phyloP scores from a whole-genome alignment of 179 eudicot genomes.

The Patellifolia procumbens region DNA sequence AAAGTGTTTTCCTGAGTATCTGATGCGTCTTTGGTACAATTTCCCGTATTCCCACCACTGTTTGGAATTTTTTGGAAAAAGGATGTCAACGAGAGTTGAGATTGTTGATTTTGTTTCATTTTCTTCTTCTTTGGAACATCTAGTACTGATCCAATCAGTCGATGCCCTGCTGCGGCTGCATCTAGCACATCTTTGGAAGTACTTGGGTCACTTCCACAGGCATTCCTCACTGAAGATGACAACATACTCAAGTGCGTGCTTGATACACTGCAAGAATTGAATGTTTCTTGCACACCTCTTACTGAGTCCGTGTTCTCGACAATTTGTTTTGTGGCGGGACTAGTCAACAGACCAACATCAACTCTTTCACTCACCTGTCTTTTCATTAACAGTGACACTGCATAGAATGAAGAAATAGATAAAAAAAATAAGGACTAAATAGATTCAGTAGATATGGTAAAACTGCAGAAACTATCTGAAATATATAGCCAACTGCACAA shows the following conservation, averaged over 20 bases:
- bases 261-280: conserved; percentile 25
- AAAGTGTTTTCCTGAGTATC: conserved; percentile 36
- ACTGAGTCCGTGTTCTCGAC: conserved; percentile 13
- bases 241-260: conserved; percentile 22
- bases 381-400: conserved; percentile 78
- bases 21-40: conserved; percentile 30
- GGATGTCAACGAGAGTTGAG: conserved; percentile 82
- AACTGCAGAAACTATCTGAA: not conserved
- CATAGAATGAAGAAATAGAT: conserved; percentile 25
- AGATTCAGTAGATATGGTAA: not conserved
- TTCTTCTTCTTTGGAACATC: conserved; percentile 55
- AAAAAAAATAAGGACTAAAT: not conserved
- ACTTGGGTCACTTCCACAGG: conserved; percentile 3
- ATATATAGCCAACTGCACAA: not conserved
- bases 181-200: conserved; percentile 13
- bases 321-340: conserved; percentile 32
- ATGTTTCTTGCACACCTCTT: conserved; percentile 27
- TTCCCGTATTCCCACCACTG: conserved; percentile 20
- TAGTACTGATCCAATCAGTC: conserved; percentile 22
- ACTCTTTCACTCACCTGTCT: conserved; percentile 51
- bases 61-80: conserved; percentile 61
- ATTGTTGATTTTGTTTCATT: conserved; percentile 52
- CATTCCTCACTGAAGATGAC: conserved; percentile 17
- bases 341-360: conserved; percentile 30
- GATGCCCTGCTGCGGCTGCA: conserved; percentile 8